These are phyloP conservation scores for Annona cherimola DNA, from an alignment of 164 flowering plant species.

Conservation along the genomic window DNA sequence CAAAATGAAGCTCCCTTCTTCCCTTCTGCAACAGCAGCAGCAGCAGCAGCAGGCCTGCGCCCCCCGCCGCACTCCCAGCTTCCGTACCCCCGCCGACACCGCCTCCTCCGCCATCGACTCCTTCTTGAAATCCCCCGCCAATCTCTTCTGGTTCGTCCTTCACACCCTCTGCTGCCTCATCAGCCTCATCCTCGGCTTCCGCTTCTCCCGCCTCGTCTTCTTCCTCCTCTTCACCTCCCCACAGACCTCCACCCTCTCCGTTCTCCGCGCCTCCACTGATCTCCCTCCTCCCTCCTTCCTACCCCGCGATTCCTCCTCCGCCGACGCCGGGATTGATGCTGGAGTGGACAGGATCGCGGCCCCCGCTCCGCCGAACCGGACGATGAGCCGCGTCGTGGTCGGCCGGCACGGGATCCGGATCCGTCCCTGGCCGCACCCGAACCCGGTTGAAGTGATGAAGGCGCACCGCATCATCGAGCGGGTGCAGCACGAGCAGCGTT, in stretches of 20 bases:
- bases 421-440: constrained; percentile 93
- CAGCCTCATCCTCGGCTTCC: constrained; percentile 73
- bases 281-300: constrained; percentile 5
- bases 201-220: constrained; percentile 75
- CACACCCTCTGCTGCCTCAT: constrained; percentile 77
- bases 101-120: constrained; percentile 45
- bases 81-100: constrained; percentile 35
- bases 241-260: constrained; percentile 30
- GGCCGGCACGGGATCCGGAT: constrained; percentile 93
- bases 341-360: background rate
- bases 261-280: constrained; percentile 24
- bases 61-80: constrained; percentile 51
- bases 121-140: constrained; percentile 49
- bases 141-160: constrained; percentile 62
- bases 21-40: constrained; percentile 21
- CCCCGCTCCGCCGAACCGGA: constrained; percentile 16
- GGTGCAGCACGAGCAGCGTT: constrained; percentile 82
- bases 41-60: constrained; percentile 28
- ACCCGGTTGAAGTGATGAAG: constrained; percentile 75
- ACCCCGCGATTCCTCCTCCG: background rate
- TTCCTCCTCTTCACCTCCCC: constrained; percentile 60
- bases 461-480: constrained; percentile 82
- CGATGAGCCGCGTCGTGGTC: constrained; percentile 64
- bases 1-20: constrained; percentile 8
- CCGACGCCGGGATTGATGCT: background rate